A percentile compares a stretch with the other conserved stretches of the same genome.
Evolutionary conservation across 306 rosid genomes (phyloP).

Genomic region (Luffa acutangula): DNA sequence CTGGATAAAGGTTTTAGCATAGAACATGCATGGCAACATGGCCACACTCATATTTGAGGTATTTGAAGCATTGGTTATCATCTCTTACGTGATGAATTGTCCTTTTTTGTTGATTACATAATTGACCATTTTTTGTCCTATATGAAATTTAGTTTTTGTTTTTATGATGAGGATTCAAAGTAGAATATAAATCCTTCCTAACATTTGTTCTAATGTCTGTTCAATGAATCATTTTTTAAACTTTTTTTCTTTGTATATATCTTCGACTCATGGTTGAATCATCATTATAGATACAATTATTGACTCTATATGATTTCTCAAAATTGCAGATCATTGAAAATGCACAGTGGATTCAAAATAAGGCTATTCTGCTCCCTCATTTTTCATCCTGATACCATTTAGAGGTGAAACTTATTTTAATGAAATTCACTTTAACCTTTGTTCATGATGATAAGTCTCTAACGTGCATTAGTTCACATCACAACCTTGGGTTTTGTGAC

Average conservation of each 20-base stretch:
- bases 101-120: neutral
- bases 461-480: neutral
- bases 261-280: too few species aligned
- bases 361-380: conserved; percentile 79
- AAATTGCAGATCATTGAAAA: conserved; percentile 60
- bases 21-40: conserved; percentile 78
- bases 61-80: conserved; percentile 8
- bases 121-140: neutral
- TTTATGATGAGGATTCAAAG: conserved; percentile 2
- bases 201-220: neutral
- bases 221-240: neutral
- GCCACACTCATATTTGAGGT: conserved; percentile 85
- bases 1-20: conserved; percentile 66
- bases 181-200: neutral
- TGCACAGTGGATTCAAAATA: conserved; percentile 86
- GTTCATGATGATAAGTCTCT: neutral
- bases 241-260: too few species aligned
- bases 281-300: neutral
- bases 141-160: neutral
- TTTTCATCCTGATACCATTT: conserved; percentile 80
- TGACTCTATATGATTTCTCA: neutral
- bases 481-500: neutral
- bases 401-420: conserved; percentile 46
- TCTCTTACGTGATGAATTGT: neutral
- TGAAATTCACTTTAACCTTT: neutral